Evolutionary conservation across 1,284 basidiomycete genomes (phyloP), one percentile per base, ranked within the genome.

Genomic region (Xerocomus cyaneibrunnescens): DNA sequence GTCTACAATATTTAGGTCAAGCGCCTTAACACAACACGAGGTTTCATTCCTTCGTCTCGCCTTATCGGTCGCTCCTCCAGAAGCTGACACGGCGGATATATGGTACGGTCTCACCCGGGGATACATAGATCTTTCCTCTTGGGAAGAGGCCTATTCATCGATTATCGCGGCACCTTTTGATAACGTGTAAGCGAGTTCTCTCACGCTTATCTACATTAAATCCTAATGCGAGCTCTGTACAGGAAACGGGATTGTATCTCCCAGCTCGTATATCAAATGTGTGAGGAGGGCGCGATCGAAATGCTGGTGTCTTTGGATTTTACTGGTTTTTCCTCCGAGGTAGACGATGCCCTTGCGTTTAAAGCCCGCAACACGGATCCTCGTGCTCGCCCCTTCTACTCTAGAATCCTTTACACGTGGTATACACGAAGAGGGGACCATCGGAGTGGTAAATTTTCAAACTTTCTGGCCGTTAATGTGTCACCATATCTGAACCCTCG

Each of bases 341-440:
- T 99, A 23, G 94, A 98, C 74, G 85, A 84, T 47, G 86, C 89
- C 17, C 76, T 99, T 42, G 84, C 89, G 36, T 98, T 97, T 78
- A 97, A 98, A 71, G 93, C 94, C 10, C 83, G 95, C 55, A 97
- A 98, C 69, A 89, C 88, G 19, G 92, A 98, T 73, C 94, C 96
- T 40, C 81, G 92, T 46, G 75, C 86, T 37, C 80, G 78, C 38
- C 95, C 95, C 0, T 89, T 88, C 66, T 99, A 98, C 76, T 91
- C 94, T 45, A 82, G 85, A 60, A 91, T 99, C 52, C 74, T 99
- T n/a, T 98, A 98, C 74, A 88, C 93, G 43, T 99, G 94, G 91
- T 89, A 93, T 69, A 83, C 89, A 57, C 79, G 81, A 47, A 78
- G 90, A 68, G 90, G 90, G 30, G 92, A 97, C 67, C 94, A 94